Base-by-base conservation (phyloP, 1,284 basidiomycete genomes). In the Cutaneotrichosporon spelunceum region DNA sequence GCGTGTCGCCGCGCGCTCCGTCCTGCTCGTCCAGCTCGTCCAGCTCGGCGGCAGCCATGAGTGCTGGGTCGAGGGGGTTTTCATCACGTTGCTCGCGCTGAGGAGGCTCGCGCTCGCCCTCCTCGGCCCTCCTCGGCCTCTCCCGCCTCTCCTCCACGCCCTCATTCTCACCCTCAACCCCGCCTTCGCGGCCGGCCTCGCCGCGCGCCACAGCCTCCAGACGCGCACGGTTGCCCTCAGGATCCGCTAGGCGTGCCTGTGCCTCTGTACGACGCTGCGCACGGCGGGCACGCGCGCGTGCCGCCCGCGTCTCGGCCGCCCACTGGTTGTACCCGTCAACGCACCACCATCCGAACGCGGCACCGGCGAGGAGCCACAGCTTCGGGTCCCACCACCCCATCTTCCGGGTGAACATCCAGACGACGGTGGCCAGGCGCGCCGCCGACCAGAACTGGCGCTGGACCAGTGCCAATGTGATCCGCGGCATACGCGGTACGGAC, bases 401-500 rank as follows among this genome's bases (percentile, higher is more conserved):
- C 19, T 63, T 64, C 11, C 72, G 55, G 21, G 70, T 72, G 44
- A 78, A 60, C 76, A 78, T 77, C 70, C 69, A 77, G 3, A 76
- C 42, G 57, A 75, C 68, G 14, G 67, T 66, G 13, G 60, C 36
- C 11, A 74, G 57, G 52, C 70, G 72, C 47, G 73, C 13, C 2
- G 62, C 64, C 0, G 71, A 70, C 66, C 72, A 74, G 59, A 70
- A 66, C 19, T 72, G 57, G 60, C 72, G 70, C n/a, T 50, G 27
- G 4, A 75, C 21, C 8, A 70, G 56, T 0, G 66, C 47, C 10
- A 66, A 29, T 9, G 68, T 61, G 49, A 76, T 52, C 13, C 50
- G 44, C 23, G 56, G 57, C 23, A 60, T 19, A 16, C 57, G 59
- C 13, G n/a, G n/a, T n/a, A n/a, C n/a, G n/a, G n/a, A n/a, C n/a